phyloP scores from a whole-genome alignment of 306 rosid species.

The Rosa chinensis region DNA sequence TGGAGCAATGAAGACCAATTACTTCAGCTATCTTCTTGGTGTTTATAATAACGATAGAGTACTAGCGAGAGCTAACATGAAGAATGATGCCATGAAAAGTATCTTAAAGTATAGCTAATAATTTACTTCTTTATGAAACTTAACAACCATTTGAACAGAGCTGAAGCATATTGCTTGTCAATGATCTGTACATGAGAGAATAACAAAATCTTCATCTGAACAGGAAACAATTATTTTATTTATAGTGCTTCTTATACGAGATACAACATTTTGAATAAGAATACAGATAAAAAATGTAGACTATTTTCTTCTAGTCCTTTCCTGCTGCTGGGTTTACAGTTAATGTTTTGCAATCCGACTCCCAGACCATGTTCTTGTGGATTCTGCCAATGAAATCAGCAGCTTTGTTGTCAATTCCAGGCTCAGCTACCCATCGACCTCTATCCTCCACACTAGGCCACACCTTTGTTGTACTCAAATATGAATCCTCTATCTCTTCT shows the following conservation, averaged over 20 bases:
- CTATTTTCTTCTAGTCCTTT: not conserved
- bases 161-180: not conserved
- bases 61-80: not conserved
- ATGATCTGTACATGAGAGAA: not conserved
- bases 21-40: not conserved
- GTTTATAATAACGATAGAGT: not conserved
- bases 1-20: not conserved
- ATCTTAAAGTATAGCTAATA: not conserved
- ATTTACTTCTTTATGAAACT: not conserved
- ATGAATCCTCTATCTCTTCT: slow-evolving; percentile 36
- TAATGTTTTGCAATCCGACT: slow-evolving; percentile 40
- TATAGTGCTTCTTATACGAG: slow-evolving; percentile 20
- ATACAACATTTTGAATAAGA: slow-evolving; percentile 20
- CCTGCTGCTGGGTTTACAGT: slow-evolving; percentile 37
- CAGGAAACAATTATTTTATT: not conserved
- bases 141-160: not conserved
- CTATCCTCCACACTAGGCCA: slow-evolving; percentile 87
- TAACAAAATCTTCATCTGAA: not conserved
- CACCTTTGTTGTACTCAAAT: slow-evolving; percentile 40
- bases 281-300: not conserved
- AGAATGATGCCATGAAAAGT: not conserved
- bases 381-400: slow-evolving; percentile 47
- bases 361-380: slow-evolving; percentile 49
- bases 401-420: slow-evolving; percentile 67
- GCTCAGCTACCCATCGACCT: slow-evolving; percentile 67